Evolutionary conservation across 1,284 basidiomycete species (phyloP).

Genomic region (Mycosarcoma maydis): DNA sequence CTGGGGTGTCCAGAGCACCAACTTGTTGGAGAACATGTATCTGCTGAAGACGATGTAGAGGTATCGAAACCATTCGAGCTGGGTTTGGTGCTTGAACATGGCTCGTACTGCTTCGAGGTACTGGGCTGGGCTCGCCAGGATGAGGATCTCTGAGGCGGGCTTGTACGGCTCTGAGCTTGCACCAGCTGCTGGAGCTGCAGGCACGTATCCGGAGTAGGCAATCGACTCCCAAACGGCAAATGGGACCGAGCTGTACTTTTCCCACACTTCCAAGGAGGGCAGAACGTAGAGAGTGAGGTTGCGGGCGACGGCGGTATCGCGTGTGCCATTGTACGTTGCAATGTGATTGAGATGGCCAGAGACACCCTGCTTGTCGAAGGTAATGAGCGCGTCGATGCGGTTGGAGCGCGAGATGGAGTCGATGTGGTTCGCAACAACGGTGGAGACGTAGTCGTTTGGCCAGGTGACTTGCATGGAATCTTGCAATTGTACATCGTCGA

Average conservation of each 20-base stretch:
- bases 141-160: conserved; percentile 26
- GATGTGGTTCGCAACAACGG: conserved; percentile 74
- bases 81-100: conserved; percentile 58
- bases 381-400: conserved; percentile 74
- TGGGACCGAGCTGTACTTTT: conserved; percentile 47
- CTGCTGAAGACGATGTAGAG: conserved; percentile 57
- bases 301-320: conserved; percentile 60
- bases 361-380: conserved; percentile 84
- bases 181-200: background rate
- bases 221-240: conserved; percentile 39
- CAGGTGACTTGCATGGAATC: conserved; percentile 80
- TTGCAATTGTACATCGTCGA: conserved; percentile 79
- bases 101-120: conserved; percentile 47
- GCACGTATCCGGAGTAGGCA: conserved; percentile 11
- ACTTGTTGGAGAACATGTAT: conserved; percentile 54
- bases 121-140: conserved; percentile 28
- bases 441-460: conserved; percentile 74
- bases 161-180: background rate
- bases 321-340: conserved; percentile 72
- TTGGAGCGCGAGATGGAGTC: conserved; percentile 1
- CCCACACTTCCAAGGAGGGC: conserved; percentile 32
- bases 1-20: conserved; percentile 30
- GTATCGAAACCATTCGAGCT: conserved; percentile 65
- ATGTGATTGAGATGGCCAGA: conserved; percentile 90
- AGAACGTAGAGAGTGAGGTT: conserved; percentile 37